phyloP scores from a whole-genome alignment of 2,329 filamentous ascomycete species.

The Cytospora paraplurivora region DNA sequence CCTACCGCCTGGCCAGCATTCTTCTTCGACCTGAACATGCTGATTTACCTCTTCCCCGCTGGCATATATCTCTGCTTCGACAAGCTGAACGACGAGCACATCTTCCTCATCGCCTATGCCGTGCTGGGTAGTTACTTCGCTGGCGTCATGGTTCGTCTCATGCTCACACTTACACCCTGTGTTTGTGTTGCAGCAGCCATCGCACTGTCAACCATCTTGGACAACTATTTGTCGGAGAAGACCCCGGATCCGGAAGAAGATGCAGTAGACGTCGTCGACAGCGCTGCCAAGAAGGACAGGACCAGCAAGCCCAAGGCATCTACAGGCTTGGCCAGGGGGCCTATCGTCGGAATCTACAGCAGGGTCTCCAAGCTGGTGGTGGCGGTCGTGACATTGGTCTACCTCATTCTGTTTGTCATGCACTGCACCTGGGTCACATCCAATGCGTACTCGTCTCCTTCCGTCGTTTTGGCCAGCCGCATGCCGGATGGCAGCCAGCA shows the following conservation, averaged over 20 bases:
- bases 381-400: slow-evolving; percentile 70
- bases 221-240: slow-evolving; percentile 74
- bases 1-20: slow-evolving; percentile 98
- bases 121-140: slow-evolving; percentile 97
- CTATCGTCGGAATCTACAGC: slow-evolving; percentile 82
- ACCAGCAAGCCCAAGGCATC: slow-evolving; percentile 57
- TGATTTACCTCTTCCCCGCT: slow-evolving; percentile 99
- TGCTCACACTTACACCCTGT: slow-evolving; percentile 95
- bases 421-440: slow-evolving; percentile 99
- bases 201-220: slow-evolving; percentile 82
- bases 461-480: slow-evolving; percentile 89
- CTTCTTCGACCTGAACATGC: slow-evolving; percentile 97
- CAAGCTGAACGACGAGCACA: slow-evolving; percentile 89
- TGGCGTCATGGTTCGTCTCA: slow-evolving; percentile 98
- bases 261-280: slow-evolving; percentile 48
- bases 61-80: slow-evolving; percentile 99
- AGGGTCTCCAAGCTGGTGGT: slow-evolving; percentile 78
- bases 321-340: slow-evolving; percentile 65
- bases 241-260: slow-evolving; percentile 59
- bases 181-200: slow-evolving; percentile 94
- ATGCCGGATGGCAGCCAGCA: slow-evolving; percentile 94
- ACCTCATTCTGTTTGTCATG: slow-evolving; percentile 89
- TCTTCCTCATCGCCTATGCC: slow-evolving; percentile 97
- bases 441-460: slow-evolving; percentile 97
- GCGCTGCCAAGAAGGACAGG: slow-evolving; percentile 56